Conservation (phyloP, 768 basidiomycete species). For the Russula dissimulans region DNA sequence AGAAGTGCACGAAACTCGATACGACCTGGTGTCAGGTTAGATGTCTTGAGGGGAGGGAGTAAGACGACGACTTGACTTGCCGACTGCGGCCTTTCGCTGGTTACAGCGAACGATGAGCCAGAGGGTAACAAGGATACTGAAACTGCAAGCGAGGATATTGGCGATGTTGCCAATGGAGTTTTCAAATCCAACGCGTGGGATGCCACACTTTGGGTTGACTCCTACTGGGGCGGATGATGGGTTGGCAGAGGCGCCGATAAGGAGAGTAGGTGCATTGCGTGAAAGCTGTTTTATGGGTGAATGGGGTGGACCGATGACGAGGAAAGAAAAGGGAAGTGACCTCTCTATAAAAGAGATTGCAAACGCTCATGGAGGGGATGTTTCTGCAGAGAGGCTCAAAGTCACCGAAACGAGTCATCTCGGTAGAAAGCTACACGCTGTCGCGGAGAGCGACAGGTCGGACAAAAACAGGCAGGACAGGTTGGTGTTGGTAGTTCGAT, state of each 20-base stretch:
- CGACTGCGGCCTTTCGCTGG: conserved; percentile 81
- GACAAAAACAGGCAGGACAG: background rate
- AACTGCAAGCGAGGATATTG: conserved; percentile 72
- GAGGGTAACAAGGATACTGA: conserved; percentile 55
- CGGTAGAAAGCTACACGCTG: background rate
- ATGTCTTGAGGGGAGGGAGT: background rate
- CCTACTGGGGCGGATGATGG: conserved; percentile 63
- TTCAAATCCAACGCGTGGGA: conserved; percentile 47
- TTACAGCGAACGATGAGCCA: conserved; percentile 48
- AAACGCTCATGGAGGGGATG: conserved; percentile 70
- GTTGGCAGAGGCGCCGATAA: conserved; percentile 36
- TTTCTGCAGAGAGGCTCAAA: conserved; percentile 58
- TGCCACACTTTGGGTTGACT: conserved; percentile 73
- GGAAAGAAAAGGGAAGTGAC: conserved; percentile 31
- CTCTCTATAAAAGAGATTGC: conserved; percentile 91
- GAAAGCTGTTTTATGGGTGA: conserved; percentile 24
- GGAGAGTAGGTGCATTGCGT: conserved; percentile 26
- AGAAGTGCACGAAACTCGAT: conserved; percentile 64
- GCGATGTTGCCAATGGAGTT: conserved; percentile 75
- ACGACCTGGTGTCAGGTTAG: conserved; percentile 39
- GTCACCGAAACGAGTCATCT: conserved; percentile 62
- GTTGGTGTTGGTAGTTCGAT: background rate
- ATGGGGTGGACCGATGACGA: background rate
- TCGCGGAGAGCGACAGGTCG: background rate
- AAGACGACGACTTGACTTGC: conserved; percentile 25